phyloP scores from a whole-genome alignment of 1,284 basidiomycete species.

The Xerocomus cyaneibrunnescens region DNA sequence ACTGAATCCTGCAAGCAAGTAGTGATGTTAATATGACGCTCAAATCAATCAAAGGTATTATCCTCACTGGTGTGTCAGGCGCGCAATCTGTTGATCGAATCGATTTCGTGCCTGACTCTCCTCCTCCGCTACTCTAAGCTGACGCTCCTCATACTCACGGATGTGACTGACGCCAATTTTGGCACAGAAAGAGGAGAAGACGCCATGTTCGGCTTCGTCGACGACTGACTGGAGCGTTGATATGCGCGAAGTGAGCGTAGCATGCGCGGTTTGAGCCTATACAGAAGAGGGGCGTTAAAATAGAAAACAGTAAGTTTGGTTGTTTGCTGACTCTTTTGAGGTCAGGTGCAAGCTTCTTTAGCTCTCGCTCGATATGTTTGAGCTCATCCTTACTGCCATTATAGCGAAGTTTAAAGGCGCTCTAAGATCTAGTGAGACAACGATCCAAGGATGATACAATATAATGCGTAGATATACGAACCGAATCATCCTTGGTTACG shows the following conservation, averaged over 20 bases:
- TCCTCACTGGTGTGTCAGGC: constrained; percentile 86
- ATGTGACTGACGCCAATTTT: constrained; percentile 83
- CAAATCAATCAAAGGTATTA: constrained; percentile 15
- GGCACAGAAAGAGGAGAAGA: constrained; percentile 82
- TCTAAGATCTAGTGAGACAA: constrained; percentile 36
- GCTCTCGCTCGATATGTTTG: constrained; percentile 70
- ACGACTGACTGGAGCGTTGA: constrained; percentile 59
- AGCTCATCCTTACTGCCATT: constrained; percentile 78
- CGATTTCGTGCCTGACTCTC: constrained; percentile 84
- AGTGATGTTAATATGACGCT: constrained; percentile 5
- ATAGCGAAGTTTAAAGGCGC: constrained; percentile 64
- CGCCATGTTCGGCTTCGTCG: constrained; percentile 75
- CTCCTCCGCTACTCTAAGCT: constrained; percentile 84
- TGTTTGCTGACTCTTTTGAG: constrained; percentile 54
- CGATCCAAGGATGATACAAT: background rate
- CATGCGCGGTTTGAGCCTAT: constrained; percentile 55
- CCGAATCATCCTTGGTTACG: constrained; percentile 82
- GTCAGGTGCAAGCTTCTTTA: constrained; percentile 67
- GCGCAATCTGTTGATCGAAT: constrained; percentile 86
- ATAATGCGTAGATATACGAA: constrained; percentile 36
- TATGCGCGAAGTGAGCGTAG: constrained; percentile 55
- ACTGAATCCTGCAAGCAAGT: constrained; percentile 57
- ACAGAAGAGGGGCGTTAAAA: background rate
- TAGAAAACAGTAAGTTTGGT: background rate
- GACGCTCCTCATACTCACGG: constrained; percentile 93